These are phyloP conservation scores for Penicillium sp. DNA, from an alignment of 2,329 filamentous ascomycete genomes.

Conservation along the genomic window DNA sequence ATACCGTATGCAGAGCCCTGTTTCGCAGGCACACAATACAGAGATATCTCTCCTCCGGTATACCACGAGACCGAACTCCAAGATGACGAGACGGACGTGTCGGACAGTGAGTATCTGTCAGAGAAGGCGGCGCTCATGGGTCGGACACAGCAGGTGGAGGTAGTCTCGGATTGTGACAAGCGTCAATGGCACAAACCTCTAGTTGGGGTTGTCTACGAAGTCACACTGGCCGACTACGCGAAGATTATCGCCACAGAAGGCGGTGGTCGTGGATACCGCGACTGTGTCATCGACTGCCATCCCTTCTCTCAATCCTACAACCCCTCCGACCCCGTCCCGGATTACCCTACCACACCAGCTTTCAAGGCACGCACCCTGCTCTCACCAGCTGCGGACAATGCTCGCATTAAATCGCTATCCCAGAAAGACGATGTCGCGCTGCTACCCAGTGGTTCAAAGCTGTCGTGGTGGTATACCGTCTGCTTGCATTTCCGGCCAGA, in stretches of 20 bases:
- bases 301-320: slow-evolving; percentile 57
- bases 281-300: slow-evolving; percentile 77
- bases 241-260: slow-evolving; percentile 90
- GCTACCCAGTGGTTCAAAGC: slow-evolving; percentile 1
- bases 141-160: slow-evolving; percentile 17
- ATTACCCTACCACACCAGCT: slow-evolving; percentile 60
- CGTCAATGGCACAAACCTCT: slow-evolving; percentile 76
- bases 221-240: slow-evolving; percentile 76
- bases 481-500: slow-evolving; percentile 59
- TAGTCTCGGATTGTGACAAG: slow-evolving; percentile 47
- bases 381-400: slow-evolving; percentile 54
- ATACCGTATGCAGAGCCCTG: slow-evolving; percentile 87
- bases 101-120: slow-evolving; percentile 11
- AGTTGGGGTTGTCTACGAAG: slow-evolving; percentile 92
- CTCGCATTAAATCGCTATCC: slow-evolving; percentile 18
- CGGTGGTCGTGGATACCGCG: slow-evolving; percentile 78
- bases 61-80: slow-evolving; percentile 2
- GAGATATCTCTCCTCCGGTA: slow-evolving; percentile 43
- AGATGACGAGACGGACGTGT: slow-evolving; percentile 10
- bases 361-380: slow-evolving; percentile 87
- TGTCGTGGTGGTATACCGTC: slow-evolving; percentile 17
- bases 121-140: slow-evolving; percentile 39
- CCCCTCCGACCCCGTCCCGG: slow-evolving; percentile 59
- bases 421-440: background rate
- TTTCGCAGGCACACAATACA: slow-evolving; percentile 76